Base-by-base conservation (phyloP, 495 filamentous ascomycete species). In the Aspergillus hancockii region DNA sequence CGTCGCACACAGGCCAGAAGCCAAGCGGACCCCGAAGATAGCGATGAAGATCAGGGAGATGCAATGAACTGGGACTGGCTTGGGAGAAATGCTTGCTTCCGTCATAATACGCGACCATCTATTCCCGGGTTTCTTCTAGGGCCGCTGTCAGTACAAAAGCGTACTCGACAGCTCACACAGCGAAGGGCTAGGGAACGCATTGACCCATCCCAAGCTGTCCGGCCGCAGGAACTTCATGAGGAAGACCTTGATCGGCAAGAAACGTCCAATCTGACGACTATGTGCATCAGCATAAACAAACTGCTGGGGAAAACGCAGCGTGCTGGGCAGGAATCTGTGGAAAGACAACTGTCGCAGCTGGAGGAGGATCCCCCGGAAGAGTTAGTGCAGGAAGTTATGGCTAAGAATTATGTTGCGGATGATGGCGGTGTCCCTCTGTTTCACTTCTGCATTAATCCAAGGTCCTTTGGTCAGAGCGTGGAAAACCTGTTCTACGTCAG, bases 401-500 rank as follows among this genome's bases (percentile, higher is more conserved):
- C 78, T 21, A 71, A 79, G 49, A 65, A 88, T 56, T 74, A 83
- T 7, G 71, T 93, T 16, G 78, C 81, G 3, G 72, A 79, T 9
- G 85, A 85, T 41, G 87, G 85, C 0, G 88, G 87, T 6, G 77
- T 96, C 2, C 83, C 86, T 16, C 75, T 98, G 10, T 88, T 96
- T 70, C 81, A 85, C 41, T 97, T 96, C 62, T 90, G 90, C 32
- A 79, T 97, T 58, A 96, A 99, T 62, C 93, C 94, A 4, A 70
- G 72, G 0, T 95, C 90, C 0, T 99, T 98, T 66, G 92, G 93
- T 0, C 95, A 99, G 74, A 97, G 91, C 2, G 85, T 98, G 4
- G 94, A 99, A 71, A 99, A 99, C 70, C 74, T 99, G 64, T 99
- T 99, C 74, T 97, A 97, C 67, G 81, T 96, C 58, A 93, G 90